Percentiles rank a stretch among this genome's conserved stretches.
Conservation (phyloP, 2,329 filamentous ascomycete genomes). For the Anisogramma anomala region DNA sequence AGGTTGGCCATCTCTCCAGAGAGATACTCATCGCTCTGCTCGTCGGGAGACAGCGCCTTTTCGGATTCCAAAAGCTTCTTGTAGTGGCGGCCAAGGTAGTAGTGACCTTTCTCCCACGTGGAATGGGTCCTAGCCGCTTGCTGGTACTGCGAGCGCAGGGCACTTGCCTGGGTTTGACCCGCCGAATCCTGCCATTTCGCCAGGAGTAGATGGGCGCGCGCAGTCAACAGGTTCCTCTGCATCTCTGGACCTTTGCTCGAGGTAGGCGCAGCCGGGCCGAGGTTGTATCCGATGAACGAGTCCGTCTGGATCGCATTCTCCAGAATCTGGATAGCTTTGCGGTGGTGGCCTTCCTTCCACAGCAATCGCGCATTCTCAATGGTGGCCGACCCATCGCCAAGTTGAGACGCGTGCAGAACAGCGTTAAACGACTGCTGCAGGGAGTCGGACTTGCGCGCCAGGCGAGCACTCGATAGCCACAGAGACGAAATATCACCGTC, state of each 20-base stretch:
- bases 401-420: constrained; percentile 73
- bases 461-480: constrained; percentile 74
- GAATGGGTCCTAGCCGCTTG: constrained; percentile 58
- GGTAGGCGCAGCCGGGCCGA: constrained; percentile 24
- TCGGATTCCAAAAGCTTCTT: constrained; percentile 91
- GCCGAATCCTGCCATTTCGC: constrained; percentile 95
- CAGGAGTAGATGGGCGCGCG: constrained; percentile 72
- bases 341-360: constrained; percentile 86
- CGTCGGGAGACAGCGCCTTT: constrained; percentile 60
- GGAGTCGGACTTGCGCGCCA: constrained; percentile 76
- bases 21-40: constrained; percentile 65
- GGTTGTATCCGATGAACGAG: constrained; percentile 43
- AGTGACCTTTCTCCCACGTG: constrained; percentile 93
- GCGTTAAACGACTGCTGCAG: constrained; percentile 87
- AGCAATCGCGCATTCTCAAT: constrained; percentile 89
- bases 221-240: constrained; percentile 52
- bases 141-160: constrained; percentile 72
- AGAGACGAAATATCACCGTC: constrained; percentile 66
- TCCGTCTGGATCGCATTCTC: constrained; percentile 75
- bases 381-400: constrained; percentile 76
- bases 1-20: constrained; percentile 77
- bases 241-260: constrained; percentile 30
- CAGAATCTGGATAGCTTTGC: constrained; percentile 87
- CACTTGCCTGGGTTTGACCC: constrained; percentile 79
- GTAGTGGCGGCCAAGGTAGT: constrained; percentile 93